phyloP scores from a whole-genome alignment of 208 protist genomes.

The Porcisia hertigi region DNA sequence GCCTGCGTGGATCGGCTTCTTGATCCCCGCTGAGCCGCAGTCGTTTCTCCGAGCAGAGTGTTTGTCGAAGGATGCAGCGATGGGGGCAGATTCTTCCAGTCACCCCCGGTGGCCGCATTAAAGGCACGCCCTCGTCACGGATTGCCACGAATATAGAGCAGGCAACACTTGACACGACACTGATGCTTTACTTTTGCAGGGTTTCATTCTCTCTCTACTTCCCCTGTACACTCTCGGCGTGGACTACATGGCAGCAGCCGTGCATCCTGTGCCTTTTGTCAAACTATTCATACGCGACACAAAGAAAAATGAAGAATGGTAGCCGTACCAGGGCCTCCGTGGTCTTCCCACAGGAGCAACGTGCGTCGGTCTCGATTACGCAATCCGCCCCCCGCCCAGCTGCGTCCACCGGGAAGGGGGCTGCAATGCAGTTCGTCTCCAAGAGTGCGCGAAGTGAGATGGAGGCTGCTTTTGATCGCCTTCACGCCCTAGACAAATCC shows the following conservation, averaged over 20 bases:
- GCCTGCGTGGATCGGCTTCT: too few species aligned
- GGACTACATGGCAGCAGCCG: background rate
- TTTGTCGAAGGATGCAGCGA: too few species aligned
- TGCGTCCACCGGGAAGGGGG: conserved; percentile 1
- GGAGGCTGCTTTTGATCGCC: conserved; percentile 61
- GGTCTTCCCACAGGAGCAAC: conserved; percentile 11
- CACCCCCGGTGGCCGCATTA: too few species aligned
- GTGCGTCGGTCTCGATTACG: background rate
- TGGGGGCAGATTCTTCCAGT: too few species aligned
- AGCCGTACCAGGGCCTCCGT: conserved; percentile 1
- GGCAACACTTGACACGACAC: too few species aligned
- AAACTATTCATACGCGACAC: background rate
- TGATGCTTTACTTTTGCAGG: background rate
- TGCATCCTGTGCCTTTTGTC: background rate
- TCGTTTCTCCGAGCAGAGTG: too few species aligned
- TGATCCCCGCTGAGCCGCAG: too few species aligned
- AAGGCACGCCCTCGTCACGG: too few species aligned
- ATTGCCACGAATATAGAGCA: too few species aligned
- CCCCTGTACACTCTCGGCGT: background rate
- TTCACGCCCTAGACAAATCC: conserved; percentile 41
- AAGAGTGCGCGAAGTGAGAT: conserved; percentile 49
- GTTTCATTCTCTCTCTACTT: background rate
- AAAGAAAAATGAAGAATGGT: conserved; percentile 4
- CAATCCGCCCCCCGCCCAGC: background rate
- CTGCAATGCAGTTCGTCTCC: conserved; percentile 9